These are phyloP conservation scores for Neocatenulostroma microsporum DNA, from an alignment of 2,329 filamentous ascomycete genomes.

Conservation along the genomic window DNA sequence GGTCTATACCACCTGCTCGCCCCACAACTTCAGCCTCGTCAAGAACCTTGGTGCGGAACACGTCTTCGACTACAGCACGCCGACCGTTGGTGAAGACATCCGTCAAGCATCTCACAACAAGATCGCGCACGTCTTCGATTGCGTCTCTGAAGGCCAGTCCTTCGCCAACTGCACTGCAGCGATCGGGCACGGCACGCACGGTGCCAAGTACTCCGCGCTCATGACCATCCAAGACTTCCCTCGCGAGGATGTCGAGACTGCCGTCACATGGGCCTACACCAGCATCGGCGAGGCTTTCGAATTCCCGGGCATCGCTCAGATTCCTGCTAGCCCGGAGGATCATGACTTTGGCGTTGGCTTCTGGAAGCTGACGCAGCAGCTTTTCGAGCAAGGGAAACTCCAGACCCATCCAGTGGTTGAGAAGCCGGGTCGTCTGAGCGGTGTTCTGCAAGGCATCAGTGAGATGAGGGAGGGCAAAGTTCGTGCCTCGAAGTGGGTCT, in stretches of 20 bases:
- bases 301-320: slow-evolving; percentile 15
- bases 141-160: slow-evolving; percentile 16
- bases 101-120: slow-evolving; percentile 20
- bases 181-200: slow-evolving; percentile 15
- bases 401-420: slow-evolving; percentile 39
- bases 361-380: slow-evolving; percentile 30
- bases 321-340: slow-evolving; percentile 27
- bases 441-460: slow-evolving; percentile 38
- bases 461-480: slow-evolving; percentile 39
- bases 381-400: slow-evolving; percentile 38
- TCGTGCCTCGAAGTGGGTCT: slow-evolving; percentile 43
- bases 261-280: slow-evolving; percentile 22
- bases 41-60: slow-evolving; percentile 39
- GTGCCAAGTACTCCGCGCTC: slow-evolving; percentile 19
- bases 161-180: slow-evolving; percentile 20
- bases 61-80: slow-evolving; percentile 44
- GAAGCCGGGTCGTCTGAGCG: slow-evolving; percentile 36
- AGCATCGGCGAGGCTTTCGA: slow-evolving; percentile 20
- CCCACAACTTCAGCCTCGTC: slow-evolving; percentile 43
- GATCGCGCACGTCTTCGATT: slow-evolving; percentile 20
- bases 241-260: slow-evolving; percentile 12
- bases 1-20: slow-evolving; percentile 41
- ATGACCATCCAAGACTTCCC: slow-evolving; percentile 18
- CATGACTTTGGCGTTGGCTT: slow-evolving; percentile 38
- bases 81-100: slow-evolving; percentile 39